Conservation (phyloP, 176 grass and related monocot species). For the Dactylis glomerata region DNA sequence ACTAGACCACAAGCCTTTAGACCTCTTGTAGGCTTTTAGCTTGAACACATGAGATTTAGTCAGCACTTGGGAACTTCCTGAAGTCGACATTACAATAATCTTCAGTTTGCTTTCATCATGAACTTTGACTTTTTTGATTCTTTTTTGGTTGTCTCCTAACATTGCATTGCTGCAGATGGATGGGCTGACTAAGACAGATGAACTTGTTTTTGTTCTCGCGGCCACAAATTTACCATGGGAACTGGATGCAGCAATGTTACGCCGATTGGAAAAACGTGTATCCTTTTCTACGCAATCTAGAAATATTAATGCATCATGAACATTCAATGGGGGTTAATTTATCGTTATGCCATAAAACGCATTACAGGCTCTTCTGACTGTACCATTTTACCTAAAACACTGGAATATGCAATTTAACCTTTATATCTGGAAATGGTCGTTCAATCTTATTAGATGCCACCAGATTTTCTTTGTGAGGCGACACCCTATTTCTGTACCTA, state of each 20-base stretch:
- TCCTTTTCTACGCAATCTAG: conserved; percentile 25
- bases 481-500: background rate
- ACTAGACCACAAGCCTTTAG: background rate
- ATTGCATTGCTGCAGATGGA: conserved; percentile 69
- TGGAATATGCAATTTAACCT: background rate
- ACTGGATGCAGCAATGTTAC: conserved; percentile 82
- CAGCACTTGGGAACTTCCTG: background rate
- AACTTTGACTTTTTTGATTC: background rate
- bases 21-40: background rate
- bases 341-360: background rate
- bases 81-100: conserved; percentile 6
- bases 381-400: background rate
- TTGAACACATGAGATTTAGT: background rate
- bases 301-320: background rate
- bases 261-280: conserved; percentile 90
- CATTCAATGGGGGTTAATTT: background rate
- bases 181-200: conserved; percentile 87
- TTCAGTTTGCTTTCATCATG: background rate
- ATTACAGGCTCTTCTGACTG: background rate
- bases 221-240: conserved; percentile 98
- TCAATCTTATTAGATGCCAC: background rate
- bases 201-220: conserved; percentile 91
- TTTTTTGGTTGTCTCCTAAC: conserved; percentile 17
- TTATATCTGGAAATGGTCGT: background rate
- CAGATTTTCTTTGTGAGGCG: background rate